Base-by-base conservation (phyloP, 805 yeast species). In the Spathaspora arborariae region DNA sequence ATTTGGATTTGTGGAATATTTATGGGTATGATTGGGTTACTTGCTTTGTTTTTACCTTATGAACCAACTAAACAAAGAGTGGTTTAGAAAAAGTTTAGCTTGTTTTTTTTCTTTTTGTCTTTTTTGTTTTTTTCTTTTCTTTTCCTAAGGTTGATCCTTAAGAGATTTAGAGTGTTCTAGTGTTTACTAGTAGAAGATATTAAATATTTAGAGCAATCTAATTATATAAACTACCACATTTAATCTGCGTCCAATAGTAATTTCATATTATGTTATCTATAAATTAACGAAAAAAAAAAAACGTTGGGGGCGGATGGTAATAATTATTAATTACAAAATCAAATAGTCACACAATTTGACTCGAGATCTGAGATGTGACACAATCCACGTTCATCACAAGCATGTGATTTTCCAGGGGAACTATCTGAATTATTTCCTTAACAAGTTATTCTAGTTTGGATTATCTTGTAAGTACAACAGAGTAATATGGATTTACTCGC, bases 1-100 rank as follows among this genome's bases (percentile, higher is more conserved):
- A 66, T 67, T 36, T 66, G 66, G 63, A 63, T 67, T 20, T 63
- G 68, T 53, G 72, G 69, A 2, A 70, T 66, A 1, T 56, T 60
- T 46, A 58, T 67, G 42, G 72, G 72, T 2, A 47, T 56, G 18
- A 58, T 67, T 43, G 71, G 71, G 1, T n/a, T 61, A 6, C 34
- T 65, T 15, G 67, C 69, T 1, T 49, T 66, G 41, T 54, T 60
- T 16, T 57, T 67, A 40, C 72, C 72, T 7, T 66, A 59, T 42
- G 73, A 67, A 49, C 70, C 72, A 21, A 48, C 54, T 22, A 60
- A 57, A 40, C 51, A 51, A 24, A 57, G 70, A 51, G 61, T 59
- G 20, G 60, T 60, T 10, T 63, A 50, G 39, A 37, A 9, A 22
- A 10, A 37, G 35, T 30, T 10, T 10, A 10, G 2, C 8, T 7